Percentiles rank a stretch among this genome's conserved stretches.
These are phyloP conservation scores for Mariannaea sp. DNA, from an alignment of 2,329 filamentous ascomycete species.

Conservation along the genomic window DNA sequence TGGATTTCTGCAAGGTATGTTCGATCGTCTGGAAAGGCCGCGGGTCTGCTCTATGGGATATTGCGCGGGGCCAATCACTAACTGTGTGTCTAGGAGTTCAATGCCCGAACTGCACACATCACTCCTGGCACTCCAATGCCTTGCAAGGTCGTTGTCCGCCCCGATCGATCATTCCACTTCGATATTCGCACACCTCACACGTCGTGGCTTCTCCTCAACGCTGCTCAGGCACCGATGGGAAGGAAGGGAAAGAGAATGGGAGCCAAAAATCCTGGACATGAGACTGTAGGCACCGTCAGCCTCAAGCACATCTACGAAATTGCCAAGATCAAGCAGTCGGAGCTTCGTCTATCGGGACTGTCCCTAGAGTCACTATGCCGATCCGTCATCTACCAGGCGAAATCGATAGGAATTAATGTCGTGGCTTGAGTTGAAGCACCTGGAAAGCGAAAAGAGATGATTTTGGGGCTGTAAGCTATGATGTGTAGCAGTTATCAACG, in stretches of 20 bases:
- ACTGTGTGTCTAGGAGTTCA: conserved; percentile 76
- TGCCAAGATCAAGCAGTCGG: conserved; percentile 89
- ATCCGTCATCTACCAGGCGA: conserved; percentile 75
- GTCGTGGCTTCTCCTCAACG: conserved; percentile 83
- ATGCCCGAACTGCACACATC: conserved; percentile 88
- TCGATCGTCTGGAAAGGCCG: not conserved
- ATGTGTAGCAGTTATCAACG: conserved; percentile 17
- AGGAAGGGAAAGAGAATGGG: conserved; percentile 82
- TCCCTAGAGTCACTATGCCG: conserved; percentile 73
- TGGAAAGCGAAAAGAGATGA: conserved; percentile 6
- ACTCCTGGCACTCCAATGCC: conserved; percentile 83
- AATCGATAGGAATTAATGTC: conserved; percentile 74
- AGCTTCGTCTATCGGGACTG: conserved; percentile 73
- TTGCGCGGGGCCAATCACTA: conserved; percentile 20
- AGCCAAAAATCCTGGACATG: conserved; percentile 73
- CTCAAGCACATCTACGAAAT: conserved; percentile 98
- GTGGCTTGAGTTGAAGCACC: conserved; percentile 55
- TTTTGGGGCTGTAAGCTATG: conserved; percentile 12
- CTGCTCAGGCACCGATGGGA: conserved; percentile 71
- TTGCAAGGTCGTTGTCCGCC: conserved; percentile 86
- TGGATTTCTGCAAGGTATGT: conserved; percentile 97
- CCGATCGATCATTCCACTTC: conserved; percentile 92
- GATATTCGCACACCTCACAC: conserved; percentile 94
- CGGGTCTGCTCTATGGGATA: not conserved
- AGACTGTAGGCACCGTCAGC: conserved; percentile 82